Evolutionary conservation across 768 basidiomycete genomes (phyloP).

Genomic region (Collybia mongolica): DNA sequence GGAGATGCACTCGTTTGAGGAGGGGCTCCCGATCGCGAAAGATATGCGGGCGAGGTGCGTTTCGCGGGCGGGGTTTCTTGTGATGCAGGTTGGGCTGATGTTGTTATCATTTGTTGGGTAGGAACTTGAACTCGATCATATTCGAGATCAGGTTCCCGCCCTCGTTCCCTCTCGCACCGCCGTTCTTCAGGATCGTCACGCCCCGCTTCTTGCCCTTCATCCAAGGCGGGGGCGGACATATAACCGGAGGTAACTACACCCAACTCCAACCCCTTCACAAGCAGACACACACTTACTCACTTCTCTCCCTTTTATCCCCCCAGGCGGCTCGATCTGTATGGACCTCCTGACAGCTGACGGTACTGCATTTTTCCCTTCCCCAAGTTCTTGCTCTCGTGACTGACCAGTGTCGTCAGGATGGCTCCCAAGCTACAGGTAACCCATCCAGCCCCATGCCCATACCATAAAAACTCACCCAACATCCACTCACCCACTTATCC

Average conservation of each 20-base stretch:
- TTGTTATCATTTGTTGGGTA: conserved; percentile 12
- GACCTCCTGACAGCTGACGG: conserved; percentile 66
- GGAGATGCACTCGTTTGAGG: conserved; percentile 71
- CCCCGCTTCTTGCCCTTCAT: conserved; percentile 73
- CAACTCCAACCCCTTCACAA: neutral
- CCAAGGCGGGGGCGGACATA: conserved; percentile 68
- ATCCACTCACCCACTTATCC: no score
- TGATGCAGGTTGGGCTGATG: no score
- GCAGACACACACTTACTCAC: neutral
- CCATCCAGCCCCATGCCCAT: no score
- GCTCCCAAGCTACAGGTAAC: conserved; percentile 69
- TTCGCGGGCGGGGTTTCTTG: neutral
- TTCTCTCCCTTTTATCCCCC: conserved; percentile 1
- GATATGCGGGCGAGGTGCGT: conserved; percentile 53
- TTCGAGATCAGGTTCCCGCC: conserved; percentile 74
- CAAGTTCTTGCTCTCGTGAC: neutral
- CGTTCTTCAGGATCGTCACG: conserved; percentile 74
- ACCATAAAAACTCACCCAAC: no score
- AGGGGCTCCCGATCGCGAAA: conserved; percentile 54
- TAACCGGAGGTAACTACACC: conserved; percentile 50
- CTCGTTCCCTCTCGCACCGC: conserved; percentile 65
- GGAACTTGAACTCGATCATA: conserved; percentile 62
- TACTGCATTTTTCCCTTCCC: conserved; percentile 14
- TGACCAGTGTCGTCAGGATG: conserved; percentile 38
- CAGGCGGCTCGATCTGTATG: conserved; percentile 76